phyloP scores from a whole-genome alignment of 2,329 filamentous ascomycete genomes.

The Monilinia laxa region DNA sequence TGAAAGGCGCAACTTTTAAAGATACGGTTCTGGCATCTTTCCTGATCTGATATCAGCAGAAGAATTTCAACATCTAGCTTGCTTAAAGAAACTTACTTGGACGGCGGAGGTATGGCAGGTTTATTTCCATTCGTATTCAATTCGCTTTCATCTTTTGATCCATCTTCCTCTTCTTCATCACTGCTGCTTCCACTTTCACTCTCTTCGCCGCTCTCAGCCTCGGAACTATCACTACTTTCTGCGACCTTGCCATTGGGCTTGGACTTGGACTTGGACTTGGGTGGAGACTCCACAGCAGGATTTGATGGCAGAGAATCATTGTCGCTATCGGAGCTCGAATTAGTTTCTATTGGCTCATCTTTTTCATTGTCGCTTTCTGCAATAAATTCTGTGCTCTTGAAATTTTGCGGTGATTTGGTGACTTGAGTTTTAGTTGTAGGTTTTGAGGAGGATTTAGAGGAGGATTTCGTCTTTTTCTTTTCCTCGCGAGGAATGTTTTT shows the following conservation, averaged over 20 bases:
- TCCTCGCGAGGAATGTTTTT: slow-evolving; percentile 29
- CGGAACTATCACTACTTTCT: slow-evolving; percentile 28
- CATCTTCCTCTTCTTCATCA: slow-evolving; percentile 44
- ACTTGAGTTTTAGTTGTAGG: slow-evolving; percentile 8
- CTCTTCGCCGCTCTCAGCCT: slow-evolving; percentile 36
- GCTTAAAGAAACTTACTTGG: slow-evolving; percentile 23
- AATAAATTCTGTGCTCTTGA: slow-evolving; percentile 38
- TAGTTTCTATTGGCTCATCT: slow-evolving; percentile 25
- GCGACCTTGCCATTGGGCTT: slow-evolving; percentile 35
- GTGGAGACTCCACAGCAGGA: slow-evolving; percentile 12
- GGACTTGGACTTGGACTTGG: slow-evolving; percentile 11
- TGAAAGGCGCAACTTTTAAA: slow-evolving; percentile 29
- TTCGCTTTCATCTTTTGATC: slow-evolving; percentile 36
- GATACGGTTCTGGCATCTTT: slow-evolving; percentile 25
- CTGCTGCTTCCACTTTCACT: slow-evolving; percentile 32
- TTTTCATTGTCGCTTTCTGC: slow-evolving; percentile 37
- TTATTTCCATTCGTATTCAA: slow-evolving; percentile 15
- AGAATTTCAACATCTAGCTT: background rate
- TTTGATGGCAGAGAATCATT: slow-evolving; percentile 30
- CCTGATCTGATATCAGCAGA: slow-evolving; percentile 16
- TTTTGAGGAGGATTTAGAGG: slow-evolving; percentile 22
- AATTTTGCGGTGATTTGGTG: slow-evolving; percentile 18
- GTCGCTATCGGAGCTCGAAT: slow-evolving; percentile 32
- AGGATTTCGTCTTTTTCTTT: slow-evolving; percentile 28
- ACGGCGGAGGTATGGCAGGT: background rate